Evolutionary conservation across 345 rosid genomes (phyloP), one percentile per base, ranked within the genome.

Genomic region (Melaleuca quinquenervia): DNA sequence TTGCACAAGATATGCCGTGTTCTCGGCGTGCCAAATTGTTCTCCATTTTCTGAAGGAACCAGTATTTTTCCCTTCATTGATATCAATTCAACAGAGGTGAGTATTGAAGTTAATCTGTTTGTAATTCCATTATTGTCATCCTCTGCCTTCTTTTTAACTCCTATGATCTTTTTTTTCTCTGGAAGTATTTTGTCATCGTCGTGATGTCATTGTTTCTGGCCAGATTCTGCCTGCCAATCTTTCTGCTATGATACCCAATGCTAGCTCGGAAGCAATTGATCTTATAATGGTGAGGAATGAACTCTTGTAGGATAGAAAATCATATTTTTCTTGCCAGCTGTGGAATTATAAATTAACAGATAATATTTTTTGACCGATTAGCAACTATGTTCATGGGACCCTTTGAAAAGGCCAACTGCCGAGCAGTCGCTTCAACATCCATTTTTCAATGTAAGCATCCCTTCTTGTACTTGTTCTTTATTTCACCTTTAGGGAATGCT

Each of bases 341-440:
- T 83, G 27, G 50, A 45, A 32, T 87, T 76, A 50, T 50, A 58
- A 64, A 86, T 84, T 32, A 78, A 41, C 85, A 36, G n/a, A 52
- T 86, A 21, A 52, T 82, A 75, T 84, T 64, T 41, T 62, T 87
- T 88, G 52, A 84, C 87, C 82, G 10, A 84, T 83, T 86, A 96
- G 98, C 91, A 89, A 91, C 92, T 96, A 85, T 95, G 98, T 89
- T 95, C 97, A 4, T 96, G 99, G 99, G 96, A 95, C 88, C 99
- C 96, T 32, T 84, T 89, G 75, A 94, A 91, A 89, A 92, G 99
- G 93, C 99, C 98, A 91, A 93, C 96, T 83, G 98, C 98, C 20
- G 98, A 95, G 32, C 96, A 96, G 87, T 93, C 97, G 6, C 90
- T 95, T 86, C 92, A 92, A 83, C 99, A 96, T 93, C 97, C 99